Evolutionary conservation across 306 rosid genomes (phyloP).

Genomic region (Corylus heterophylla): DNA sequence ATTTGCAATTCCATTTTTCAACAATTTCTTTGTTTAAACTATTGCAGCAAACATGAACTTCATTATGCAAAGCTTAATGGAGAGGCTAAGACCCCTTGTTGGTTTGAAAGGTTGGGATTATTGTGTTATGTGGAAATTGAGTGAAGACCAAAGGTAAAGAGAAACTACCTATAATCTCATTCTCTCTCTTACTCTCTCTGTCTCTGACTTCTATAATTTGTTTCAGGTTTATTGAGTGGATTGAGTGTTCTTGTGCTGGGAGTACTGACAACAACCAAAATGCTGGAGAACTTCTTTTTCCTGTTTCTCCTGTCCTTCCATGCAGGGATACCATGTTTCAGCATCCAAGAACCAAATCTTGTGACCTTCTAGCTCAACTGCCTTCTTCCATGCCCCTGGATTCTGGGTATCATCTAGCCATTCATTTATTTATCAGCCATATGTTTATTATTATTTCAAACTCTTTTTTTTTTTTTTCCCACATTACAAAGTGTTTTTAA

Average conservation of each 20-base stretch:
- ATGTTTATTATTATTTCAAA: not conserved
- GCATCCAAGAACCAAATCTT: constrained; percentile 60
- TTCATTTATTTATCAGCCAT: not conserved
- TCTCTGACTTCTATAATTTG: constrained; percentile 21
- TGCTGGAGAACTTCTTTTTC: constrained; percentile 58
- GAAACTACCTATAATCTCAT: not conserved
- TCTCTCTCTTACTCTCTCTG: not conserved
- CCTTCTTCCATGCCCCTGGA: constrained; percentile 59
- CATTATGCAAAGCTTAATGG: constrained; percentile 53
- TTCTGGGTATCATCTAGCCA: constrained; percentile 57
- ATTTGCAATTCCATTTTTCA: constrained; percentile 19
- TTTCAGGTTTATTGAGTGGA: constrained; percentile 72
- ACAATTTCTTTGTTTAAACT: constrained; percentile 16
- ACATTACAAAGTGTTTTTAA: not conserved
- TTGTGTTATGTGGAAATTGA: constrained; percentile 77
- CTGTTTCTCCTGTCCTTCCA: constrained; percentile 52
- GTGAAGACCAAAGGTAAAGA: constrained; percentile 76
- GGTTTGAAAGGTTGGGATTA: constrained; percentile 81
- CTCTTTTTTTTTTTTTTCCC: too few species aligned
- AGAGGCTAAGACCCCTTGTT: constrained; percentile 77
- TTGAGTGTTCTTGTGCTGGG: constrained; percentile 88
- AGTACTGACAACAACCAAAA: constrained; percentile 42
- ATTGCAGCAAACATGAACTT: constrained; percentile 57
- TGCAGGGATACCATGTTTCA: constrained; percentile 73
- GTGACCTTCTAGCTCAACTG: constrained; percentile 68